Evolutionary conservation across 2,329 filamentous ascomycete species (phyloP).

Genomic region (Scedosporium minutisporum): DNA sequence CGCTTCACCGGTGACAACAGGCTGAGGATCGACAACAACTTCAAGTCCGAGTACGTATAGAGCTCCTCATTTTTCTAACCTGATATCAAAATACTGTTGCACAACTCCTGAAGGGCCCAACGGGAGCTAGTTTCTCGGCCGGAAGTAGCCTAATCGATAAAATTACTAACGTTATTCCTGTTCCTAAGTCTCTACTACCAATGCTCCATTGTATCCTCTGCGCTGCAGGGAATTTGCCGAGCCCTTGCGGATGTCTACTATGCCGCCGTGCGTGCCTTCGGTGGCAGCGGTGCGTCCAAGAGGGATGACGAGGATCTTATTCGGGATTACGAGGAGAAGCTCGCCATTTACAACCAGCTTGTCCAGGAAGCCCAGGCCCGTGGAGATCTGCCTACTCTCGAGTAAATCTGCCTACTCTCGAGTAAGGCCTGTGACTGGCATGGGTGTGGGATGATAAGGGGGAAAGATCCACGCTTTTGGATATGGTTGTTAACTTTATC

Average conservation of each 20-base stretch:
- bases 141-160: too few relatives aligned
- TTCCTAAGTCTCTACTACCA: constrained; percentile 24
- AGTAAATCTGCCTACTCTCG: background rate
- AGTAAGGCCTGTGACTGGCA: too few relatives aligned
- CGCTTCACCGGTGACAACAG: constrained; percentile 34
- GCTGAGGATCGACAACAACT: constrained; percentile 36
- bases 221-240: constrained; percentile 17
- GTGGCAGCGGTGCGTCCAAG: constrained; percentile 22
- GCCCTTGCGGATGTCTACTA: constrained; percentile 31
- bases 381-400: background rate
- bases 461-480: too few relatives aligned
- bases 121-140: too few relatives aligned
- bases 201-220: constrained; percentile 16
- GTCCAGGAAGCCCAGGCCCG: background rate
- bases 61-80: too few relatives aligned
- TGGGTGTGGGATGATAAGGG: too few relatives aligned
- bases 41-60: constrained; percentile 30
- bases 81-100: too few relatives aligned
- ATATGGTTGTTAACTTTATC: too few relatives aligned
- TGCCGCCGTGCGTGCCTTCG: constrained; percentile 25
- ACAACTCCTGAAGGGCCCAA: too few relatives aligned
- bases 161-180: background rate
- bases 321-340: constrained; percentile 22
- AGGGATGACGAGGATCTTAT: constrained; percentile 18
- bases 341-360: constrained; percentile 21